A percentile compares a stretch with the other conserved stretches of the same genome.
Evolutionary conservation across 176 grass and related monocot genomes (phyloP).

Genomic region (Oryza meridionalis): DNA sequence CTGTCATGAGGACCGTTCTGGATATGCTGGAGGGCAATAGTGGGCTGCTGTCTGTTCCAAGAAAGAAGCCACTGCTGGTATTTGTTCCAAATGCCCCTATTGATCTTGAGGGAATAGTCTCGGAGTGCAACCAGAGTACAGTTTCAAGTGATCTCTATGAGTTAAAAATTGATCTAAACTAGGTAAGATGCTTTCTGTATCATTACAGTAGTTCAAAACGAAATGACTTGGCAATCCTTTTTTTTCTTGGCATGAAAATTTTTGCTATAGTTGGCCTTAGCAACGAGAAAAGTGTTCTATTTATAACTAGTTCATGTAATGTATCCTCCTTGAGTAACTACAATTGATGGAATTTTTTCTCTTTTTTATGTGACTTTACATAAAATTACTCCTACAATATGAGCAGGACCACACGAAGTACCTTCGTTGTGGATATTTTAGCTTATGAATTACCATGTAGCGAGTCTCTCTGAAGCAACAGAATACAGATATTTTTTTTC

Average conservation of each 20-base stretch:
- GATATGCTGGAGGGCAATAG: slow-evolving; percentile 46
- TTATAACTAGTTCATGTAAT: not conserved
- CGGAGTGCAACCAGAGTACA: slow-evolving; percentile 47
- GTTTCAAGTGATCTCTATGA: slow-evolving; percentile 53
- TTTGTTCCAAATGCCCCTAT: slow-evolving; percentile 48
- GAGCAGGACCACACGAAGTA: not conserved
- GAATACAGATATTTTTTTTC: not conserved
- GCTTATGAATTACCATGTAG: slow-evolving; percentile 17
- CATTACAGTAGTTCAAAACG: not conserved
- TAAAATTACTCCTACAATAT: not conserved
- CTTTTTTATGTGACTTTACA: not conserved
- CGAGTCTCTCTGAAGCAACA: slow-evolving; percentile 9
- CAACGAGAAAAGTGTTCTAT: not conserved
- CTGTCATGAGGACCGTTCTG: slow-evolving; percentile 52
- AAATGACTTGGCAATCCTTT: not conserved
- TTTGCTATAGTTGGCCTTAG: not conserved
- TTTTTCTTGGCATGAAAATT: not conserved
- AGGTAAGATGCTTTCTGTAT: slow-evolving; percentile 31
- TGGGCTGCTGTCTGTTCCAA: slow-evolving; percentile 51
- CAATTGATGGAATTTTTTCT: not conserved
- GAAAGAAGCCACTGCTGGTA: slow-evolving; percentile 51
- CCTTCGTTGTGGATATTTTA: slow-evolving; percentile 5
- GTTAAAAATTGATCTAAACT: slow-evolving; percentile 52
- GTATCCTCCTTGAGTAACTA: not conserved
- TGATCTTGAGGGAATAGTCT: slow-evolving; percentile 51